Percentiles rank a stretch among this genome's conserved stretches.
These are phyloP conservation scores for Candida quercuum DNA, from an alignment of 805 yeast genomes.

Conservation along the genomic window DNA sequence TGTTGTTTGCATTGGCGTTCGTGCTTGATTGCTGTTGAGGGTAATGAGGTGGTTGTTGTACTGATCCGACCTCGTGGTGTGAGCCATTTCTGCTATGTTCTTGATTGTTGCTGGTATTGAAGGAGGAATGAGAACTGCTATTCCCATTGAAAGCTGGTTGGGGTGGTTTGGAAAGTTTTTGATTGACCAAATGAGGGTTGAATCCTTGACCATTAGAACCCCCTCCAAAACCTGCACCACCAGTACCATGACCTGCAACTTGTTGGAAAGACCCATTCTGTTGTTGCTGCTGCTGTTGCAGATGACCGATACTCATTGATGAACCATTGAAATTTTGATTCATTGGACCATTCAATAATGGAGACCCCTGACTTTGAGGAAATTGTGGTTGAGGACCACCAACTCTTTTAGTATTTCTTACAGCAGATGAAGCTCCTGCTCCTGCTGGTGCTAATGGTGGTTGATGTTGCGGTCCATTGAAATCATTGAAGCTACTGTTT, in stretches of 20 bases:
- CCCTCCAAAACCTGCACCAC: background rate
- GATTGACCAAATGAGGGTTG: slow-evolving; percentile 1
- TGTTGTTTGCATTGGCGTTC: no score
- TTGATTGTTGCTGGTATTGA: slow-evolving; percentile 2
- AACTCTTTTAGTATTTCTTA: slow-evolving; percentile 1
- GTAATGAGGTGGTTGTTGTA: no score
- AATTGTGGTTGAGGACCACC: slow-evolving; percentile 2
- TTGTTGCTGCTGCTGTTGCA: background rate
- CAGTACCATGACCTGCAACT: background rate
- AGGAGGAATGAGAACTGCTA: slow-evolving; percentile 3
- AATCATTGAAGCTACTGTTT: no score
- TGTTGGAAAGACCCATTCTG: background rate
- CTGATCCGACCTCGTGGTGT: no score
- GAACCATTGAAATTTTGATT: background rate
- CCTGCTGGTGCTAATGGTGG: background rate
- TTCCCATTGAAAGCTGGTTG: background rate
- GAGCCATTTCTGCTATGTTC: no score
- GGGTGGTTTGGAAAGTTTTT: slow-evolving; percentile 1
- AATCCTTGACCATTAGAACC: slow-evolving; percentile 1
- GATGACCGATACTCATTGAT: background rate
- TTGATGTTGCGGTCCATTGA: no score
- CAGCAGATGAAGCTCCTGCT: background rate
- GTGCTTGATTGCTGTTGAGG: no score
- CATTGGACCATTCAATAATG: background rate
- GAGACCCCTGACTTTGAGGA: background rate